Percentiles rank a stretch among this genome's conserved stretches.
These are phyloP conservation scores for Microsporum audouinii DNA, from an alignment of 2,329 filamentous ascomycete species.

Conservation along the genomic window DNA sequence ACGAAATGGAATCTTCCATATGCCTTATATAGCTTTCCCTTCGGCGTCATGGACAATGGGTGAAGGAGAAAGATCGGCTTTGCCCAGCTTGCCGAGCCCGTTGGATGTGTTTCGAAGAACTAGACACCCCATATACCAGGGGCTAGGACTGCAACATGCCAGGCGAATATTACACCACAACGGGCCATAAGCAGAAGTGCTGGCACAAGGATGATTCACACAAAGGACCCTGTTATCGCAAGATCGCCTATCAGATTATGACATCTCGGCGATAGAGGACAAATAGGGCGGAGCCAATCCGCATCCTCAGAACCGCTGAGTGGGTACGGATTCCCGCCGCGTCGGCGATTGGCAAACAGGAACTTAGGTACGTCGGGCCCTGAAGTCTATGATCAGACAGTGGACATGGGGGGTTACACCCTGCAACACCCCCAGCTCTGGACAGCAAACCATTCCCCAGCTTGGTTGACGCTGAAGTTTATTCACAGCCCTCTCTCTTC, in stretches of 20 bases:
- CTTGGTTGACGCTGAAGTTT: neutral
- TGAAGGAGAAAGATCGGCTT: neutral
- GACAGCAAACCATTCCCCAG: neutral
- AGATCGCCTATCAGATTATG: conserved; percentile 1
- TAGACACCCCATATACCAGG: neutral
- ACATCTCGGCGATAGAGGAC: conserved; percentile 5
- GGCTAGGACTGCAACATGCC: neutral
- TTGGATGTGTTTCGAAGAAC: neutral
- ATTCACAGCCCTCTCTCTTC: neutral
- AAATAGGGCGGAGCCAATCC: conserved; percentile 4
- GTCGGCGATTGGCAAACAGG: conserved; percentile 1
- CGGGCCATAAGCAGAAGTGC: neutral
- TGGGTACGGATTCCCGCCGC: conserved; percentile 1
- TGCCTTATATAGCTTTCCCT: neutral
- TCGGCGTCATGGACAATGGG: neutral
- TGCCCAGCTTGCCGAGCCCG: conserved; percentile 2
- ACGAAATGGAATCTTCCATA: neutral
- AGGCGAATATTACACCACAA: neutral
- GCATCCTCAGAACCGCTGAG: neutral
- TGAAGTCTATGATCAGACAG: conserved; percentile 3
- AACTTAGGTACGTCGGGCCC: neutral
- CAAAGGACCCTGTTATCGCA: neutral
- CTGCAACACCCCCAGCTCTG: neutral
- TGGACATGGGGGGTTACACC: neutral
- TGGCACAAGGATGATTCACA: neutral